phyloP scores from a whole-genome alignment of 1,284 basidiomycete species.

The Cutaneotrichosporon cavernicola region DNA sequence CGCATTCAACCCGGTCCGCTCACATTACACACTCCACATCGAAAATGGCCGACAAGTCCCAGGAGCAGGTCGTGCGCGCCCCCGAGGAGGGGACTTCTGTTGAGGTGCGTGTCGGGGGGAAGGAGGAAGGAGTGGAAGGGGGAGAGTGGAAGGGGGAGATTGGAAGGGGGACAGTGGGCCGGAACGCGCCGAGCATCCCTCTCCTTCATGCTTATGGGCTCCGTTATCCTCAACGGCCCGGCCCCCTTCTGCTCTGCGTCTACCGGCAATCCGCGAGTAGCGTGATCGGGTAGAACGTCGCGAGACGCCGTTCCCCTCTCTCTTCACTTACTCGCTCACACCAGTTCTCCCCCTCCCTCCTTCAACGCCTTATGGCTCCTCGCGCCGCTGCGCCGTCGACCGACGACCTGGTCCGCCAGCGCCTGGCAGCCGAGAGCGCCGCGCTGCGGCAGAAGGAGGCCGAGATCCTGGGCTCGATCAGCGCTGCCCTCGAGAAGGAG shows the following conservation, averaged over 20 bases:
- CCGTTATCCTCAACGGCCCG: too few species aligned
- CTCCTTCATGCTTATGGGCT: too few species aligned
- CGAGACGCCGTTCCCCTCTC: too few species aligned
- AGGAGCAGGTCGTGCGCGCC: slow-evolving; percentile 48
- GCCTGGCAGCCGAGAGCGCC: slow-evolving; percentile 48
- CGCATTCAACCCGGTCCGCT: not conserved
- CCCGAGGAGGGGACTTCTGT: slow-evolving; percentile 46
- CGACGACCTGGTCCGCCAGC: slow-evolving; percentile 47
- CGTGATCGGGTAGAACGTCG: too few species aligned
- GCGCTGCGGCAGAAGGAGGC: slow-evolving; percentile 49
- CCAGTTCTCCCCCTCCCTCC: slow-evolving; percentile 50
- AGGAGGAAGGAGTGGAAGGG: too few species aligned
- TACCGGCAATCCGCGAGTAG: too few species aligned
- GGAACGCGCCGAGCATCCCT: too few species aligned
- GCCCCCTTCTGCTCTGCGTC: too few species aligned
- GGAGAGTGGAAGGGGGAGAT: too few species aligned
- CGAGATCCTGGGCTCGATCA: slow-evolving; percentile 49
- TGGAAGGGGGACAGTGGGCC: too few species aligned
- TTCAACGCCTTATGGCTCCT: slow-evolving; percentile 41
- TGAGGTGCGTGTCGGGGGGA: slow-evolving; percentile 34
- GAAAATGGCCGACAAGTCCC: slow-evolving; percentile 44
- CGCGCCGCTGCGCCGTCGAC: slow-evolving; percentile 27
- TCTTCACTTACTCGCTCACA: slow-evolving; percentile 1
- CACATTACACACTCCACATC: not conserved
- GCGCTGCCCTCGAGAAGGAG: slow-evolving; percentile 52